Evolutionary conservation across 208 protist genomes (phyloP), one percentile per base, ranked within the genome.

Genomic region (Willaertia magna): DNA sequence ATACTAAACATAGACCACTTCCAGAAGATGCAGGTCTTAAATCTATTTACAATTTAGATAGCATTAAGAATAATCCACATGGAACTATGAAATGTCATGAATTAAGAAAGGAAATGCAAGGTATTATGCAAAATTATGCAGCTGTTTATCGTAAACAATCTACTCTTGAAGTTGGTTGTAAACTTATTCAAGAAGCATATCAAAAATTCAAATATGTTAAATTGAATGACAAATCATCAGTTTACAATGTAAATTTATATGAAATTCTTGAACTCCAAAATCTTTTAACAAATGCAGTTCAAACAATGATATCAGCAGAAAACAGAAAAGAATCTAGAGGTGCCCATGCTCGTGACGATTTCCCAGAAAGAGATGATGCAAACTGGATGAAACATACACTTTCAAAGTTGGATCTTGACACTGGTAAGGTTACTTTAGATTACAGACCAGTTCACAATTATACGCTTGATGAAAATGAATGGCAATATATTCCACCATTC

Each of bases 321-420:
- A 95, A 92, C 61, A 95, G 97, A 87, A 97, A 95, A 89, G 97
- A 99, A 93, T 96, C 91, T 84, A 95, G 97, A 86, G 97, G 97
- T 76, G 97, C 97, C 16, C 98, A 99, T 90, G 96, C 97, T 7
- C 94, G 97, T 84, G 97, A 99, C 87, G 97, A 99, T 91, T 99
- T 91, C 90, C 92, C 91, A 1, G 93, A 98, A 79, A 93, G 96
- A 78, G 96, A 99, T 87, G 97, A 99, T 89, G 93, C 93, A 84
- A 96, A 98, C 88, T 99, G 98, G 98, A 97, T 99, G 95, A 99
- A 99, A 92, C 98, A 99, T 92, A 98, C 98, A 0, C 91, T 99
- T 26, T 93, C 95, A 14, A 99, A 94, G 87, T 87, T 98, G 2
- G 95, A 98, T 89, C 91, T 94, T 79, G 88, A 94, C 44, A 94